Evolutionary conservation across 2,329 filamentous ascomycete genomes (phyloP).

Genomic region (Plenodomus biglobosus): DNA sequence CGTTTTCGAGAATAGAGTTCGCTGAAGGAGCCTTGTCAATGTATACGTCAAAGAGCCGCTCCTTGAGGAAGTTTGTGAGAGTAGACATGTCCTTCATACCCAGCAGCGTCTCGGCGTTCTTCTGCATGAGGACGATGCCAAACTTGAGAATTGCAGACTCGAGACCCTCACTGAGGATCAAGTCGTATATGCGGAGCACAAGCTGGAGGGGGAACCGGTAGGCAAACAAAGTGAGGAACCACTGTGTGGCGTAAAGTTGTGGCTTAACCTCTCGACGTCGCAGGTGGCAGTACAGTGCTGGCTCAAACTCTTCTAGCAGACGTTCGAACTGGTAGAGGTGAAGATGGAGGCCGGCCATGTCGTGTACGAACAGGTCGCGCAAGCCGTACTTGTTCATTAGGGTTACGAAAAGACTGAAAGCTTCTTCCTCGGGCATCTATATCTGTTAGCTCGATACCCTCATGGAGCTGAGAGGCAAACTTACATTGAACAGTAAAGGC

Average conservation of each 20-base stretch:
- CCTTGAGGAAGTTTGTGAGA: conserved; percentile 87
- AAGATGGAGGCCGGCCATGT: conserved; percentile 94
- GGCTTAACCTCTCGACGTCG: conserved; percentile 83
- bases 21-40: conserved; percentile 92
- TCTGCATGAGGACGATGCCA: conserved; percentile 92
- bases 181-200: conserved; percentile 92
- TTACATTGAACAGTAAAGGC: conserved; percentile 90
- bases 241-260: conserved; percentile 95
- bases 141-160: conserved; percentile 89
- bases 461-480: conserved; percentile 28
- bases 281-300: conserved; percentile 91
- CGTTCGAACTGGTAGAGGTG: conserved; percentile 95
- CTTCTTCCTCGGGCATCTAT: conserved; percentile 94
- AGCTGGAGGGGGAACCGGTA: conserved; percentile 97
- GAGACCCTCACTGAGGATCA: conserved; percentile 90
- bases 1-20: conserved; percentile 91
- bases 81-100: conserved; percentile 88
- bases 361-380: conserved; percentile 87
- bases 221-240: conserved; percentile 98
- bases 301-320: conserved; percentile 88
- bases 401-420: conserved; percentile 88
- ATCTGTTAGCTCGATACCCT: conserved; percentile 66
- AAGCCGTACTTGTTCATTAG: conserved; percentile 97
- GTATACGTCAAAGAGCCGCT: conserved; percentile 93
- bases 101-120: conserved; percentile 77